phyloP scores from a whole-genome alignment of 805 yeast genomes.

The Kurtzmaniella fragi region DNA sequence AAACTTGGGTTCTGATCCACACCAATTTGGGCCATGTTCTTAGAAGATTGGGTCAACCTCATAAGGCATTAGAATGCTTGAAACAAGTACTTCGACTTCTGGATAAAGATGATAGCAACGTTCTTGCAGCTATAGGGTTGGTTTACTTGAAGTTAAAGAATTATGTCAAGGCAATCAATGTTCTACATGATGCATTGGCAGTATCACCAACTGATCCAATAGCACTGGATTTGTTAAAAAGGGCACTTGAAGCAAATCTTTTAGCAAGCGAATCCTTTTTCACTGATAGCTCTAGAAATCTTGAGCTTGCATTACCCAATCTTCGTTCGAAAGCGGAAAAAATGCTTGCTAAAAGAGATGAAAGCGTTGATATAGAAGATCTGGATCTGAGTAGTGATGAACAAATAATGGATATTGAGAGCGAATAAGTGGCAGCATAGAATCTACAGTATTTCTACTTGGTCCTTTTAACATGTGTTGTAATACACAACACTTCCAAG shows the following conservation, averaged over 20 bases:
- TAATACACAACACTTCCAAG: no score
- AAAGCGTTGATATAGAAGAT: conserved; percentile 3
- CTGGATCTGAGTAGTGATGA: conserved; percentile 24
- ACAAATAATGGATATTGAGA: conserved; percentile 54
- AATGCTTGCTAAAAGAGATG: conserved; percentile 5
- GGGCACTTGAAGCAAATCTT: conserved; percentile 67
- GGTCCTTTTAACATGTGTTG: no score
- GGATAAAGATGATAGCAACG: conserved; percentile 62
- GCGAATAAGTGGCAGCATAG: no score
- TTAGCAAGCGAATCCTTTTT: no score
- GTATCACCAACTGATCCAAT: conserved; percentile 76
- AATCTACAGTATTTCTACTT: no score
- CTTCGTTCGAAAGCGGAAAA: not conserved
- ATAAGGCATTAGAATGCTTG: conserved; percentile 70
- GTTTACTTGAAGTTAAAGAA: conserved; percentile 69
- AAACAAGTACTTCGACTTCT: conserved; percentile 67
- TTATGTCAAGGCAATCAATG: conserved; percentile 61
- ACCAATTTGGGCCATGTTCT: conserved; percentile 87
- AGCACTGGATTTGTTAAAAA: conserved; percentile 71
- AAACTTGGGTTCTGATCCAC: conserved; percentile 80
- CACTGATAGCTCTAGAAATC: no score
- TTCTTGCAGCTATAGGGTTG: conserved; percentile 80
- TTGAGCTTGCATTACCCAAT: no score
- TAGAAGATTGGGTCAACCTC: conserved; percentile 55
- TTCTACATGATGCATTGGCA: conserved; percentile 77